Conservation (phyloP, 2,329 filamentous ascomycete species). For the Talaromyces atroroseus region DNA sequence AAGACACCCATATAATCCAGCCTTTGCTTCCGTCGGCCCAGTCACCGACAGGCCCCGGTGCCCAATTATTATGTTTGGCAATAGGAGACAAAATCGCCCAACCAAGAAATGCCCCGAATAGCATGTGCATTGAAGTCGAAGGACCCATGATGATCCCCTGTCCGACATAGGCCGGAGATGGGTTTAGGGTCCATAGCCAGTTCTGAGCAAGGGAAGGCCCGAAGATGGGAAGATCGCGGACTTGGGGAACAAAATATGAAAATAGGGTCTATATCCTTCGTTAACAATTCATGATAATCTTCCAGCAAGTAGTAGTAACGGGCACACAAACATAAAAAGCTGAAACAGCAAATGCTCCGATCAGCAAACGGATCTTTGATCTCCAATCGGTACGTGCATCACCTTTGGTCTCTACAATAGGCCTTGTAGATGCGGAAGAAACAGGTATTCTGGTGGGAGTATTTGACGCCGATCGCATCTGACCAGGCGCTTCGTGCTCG, state of each 20-base stretch:
- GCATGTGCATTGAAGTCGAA: slow-evolving; percentile 91
- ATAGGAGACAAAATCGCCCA: slow-evolving; percentile 89
- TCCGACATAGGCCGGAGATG: slow-evolving; percentile 92
- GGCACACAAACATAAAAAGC: slow-evolving; percentile 45
- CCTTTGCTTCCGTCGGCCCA: slow-evolving; percentile 94
- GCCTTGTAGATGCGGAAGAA: slow-evolving; percentile 24
- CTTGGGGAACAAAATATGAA: slow-evolving; percentile 82
- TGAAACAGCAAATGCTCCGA: slow-evolving; percentile 56
- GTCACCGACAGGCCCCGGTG: slow-evolving; percentile 75
- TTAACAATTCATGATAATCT: slow-evolving; percentile 15
- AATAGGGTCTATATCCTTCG: slow-evolving; percentile 61
- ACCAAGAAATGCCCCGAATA: slow-evolving; percentile 78
- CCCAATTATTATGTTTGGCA: slow-evolving; percentile 82
- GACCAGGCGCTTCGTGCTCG: neutral
- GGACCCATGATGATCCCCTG: slow-evolving; percentile 99
- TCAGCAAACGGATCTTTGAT: slow-evolving; percentile 55
- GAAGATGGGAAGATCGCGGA: slow-evolving; percentile 83
- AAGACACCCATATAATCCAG: slow-evolving; percentile 95
- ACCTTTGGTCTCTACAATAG: slow-evolving; percentile 29
- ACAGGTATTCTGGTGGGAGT: neutral
- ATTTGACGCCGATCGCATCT: neutral
- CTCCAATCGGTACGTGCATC: slow-evolving; percentile 52
- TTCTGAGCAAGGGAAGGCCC: slow-evolving; percentile 65
- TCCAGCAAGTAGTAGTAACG: neutral
- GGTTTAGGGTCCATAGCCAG: slow-evolving; percentile 96